Conservation (phyloP, 2,329 filamentous ascomycete species). For the Scleromitrula shiraiana region DNA sequence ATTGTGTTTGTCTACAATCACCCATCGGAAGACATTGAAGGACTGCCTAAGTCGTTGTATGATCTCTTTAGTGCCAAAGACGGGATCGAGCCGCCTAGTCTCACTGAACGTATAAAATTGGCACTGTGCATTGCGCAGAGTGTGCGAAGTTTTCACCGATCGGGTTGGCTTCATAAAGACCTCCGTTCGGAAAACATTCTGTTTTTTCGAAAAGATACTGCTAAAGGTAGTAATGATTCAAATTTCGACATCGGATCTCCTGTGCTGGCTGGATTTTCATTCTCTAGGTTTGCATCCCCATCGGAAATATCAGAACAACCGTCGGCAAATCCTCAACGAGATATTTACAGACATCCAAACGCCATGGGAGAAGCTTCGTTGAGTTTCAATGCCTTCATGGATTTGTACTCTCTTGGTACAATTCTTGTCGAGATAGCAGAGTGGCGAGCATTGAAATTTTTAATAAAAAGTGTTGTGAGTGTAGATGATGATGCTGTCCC, state of each 20-base stretch:
- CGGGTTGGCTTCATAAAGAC: slow-evolving; percentile 18
- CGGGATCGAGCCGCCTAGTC: slow-evolving; percentile 1
- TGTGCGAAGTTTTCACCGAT: slow-evolving; percentile 12
- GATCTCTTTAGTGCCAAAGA: slow-evolving; percentile 1
- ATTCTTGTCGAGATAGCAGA: slow-evolving; percentile 2
- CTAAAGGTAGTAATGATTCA: background rate
- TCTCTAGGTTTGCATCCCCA: background rate
- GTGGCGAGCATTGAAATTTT: background rate
- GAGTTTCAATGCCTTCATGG: background rate
- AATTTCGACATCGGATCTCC: background rate
- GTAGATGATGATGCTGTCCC: background rate
- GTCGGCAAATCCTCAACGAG: background rate
- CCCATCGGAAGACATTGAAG: background rate
- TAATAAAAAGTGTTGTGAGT: background rate
- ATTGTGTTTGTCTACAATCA: background rate
- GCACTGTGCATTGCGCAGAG: slow-evolving; percentile 11
- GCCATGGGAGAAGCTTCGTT: background rate
- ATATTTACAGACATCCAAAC: slow-evolving; percentile 1
- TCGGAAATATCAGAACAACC: background rate
- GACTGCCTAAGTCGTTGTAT: background rate
- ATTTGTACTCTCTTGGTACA: slow-evolving; percentile 1
- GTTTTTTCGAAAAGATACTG: slow-evolving; percentile 11
- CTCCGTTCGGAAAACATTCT: slow-evolving; percentile 15
- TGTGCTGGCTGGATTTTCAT: slow-evolving; percentile 1
- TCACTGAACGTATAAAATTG: slow-evolving; percentile 9